Evolutionary conservation across 306 rosid species (phyloP), one percentile per base, ranked within the genome.

Genomic region (Fragaria ananassa): DNA sequence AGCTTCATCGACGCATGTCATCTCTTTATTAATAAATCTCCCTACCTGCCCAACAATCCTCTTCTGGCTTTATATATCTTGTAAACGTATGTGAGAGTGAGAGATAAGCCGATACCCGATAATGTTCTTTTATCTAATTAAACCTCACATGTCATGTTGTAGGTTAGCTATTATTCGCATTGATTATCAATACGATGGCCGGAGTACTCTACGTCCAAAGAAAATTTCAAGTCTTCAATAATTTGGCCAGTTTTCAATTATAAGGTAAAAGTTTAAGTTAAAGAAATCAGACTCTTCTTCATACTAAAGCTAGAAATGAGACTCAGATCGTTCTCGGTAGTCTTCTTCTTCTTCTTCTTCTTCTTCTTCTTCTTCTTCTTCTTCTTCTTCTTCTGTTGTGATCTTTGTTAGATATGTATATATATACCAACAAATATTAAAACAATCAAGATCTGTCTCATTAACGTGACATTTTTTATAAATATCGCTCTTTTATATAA

Each of bases 1-100:
- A 57, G 14, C 84, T 19, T 54, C 61, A 17, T 42, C 66, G 70
- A 51, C 44, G 71, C 75, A 31, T 64, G 39, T 72, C 72, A 68
- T 70, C 41, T 37, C 72, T 77, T 68, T 75, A 72, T 80, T 88
- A 78, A 35, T 78, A 63, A 71, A 71, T 66, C 42, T 70, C 63
- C 79, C 81, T 60, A 74, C 84, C 81, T 69, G 74, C 82, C 81
- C 80, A 51, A 68, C 86, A 61, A 82, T 82, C 69, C 54, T 64
- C 76, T 72, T 49, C 80, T 75, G 81, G 44, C 72, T 54, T 75
- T 74, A 35, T 35, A 4, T 35, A 46, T 87, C 74, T 51, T 44
- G n/a, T 41, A 29, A 17, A 78, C 29, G 67, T 61, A 29, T 29
- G 17, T 27, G 27, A 27, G 19, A 13, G 39, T 10, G 67, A 61